phyloP scores from a whole-genome alignment of 1,284 basidiomycete genomes.

The Ganoderma resinaceum region DNA sequence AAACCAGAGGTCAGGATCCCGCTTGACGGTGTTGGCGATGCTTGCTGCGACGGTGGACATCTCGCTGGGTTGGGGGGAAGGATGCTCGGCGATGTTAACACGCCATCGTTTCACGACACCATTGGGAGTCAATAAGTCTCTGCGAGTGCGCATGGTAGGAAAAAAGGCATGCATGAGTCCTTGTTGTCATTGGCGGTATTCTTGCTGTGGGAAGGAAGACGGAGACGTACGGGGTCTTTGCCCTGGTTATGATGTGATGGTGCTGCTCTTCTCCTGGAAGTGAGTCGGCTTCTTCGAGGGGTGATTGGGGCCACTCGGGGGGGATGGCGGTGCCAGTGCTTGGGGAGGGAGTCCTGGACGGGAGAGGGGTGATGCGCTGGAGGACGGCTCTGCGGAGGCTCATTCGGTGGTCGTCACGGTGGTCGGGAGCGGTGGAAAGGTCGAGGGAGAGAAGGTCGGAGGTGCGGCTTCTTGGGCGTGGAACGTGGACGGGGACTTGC shows the following conservation, averaged over 20 bases:
- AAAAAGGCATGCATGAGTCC: conserved; percentile 17
- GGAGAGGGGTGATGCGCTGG: conserved; percentile 32
- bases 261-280: conserved; percentile 13
- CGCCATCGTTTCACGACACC: conserved; percentile 33
- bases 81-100: conserved; percentile 28
- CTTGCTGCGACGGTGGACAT: conserved; percentile 23
- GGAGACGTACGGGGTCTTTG: conserved; percentile 28
- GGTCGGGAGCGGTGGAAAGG: neutral
- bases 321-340: conserved; percentile 29
- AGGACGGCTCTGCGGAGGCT: conserved; percentile 34
- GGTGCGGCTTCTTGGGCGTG: neutral
- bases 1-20: conserved; percentile 36
- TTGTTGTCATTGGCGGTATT: neutral
- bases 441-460: neutral
- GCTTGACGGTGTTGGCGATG: conserved; percentile 28
- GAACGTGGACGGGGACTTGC: too few species aligned
- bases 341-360: conserved; percentile 30
- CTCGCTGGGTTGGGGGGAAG: conserved; percentile 25
- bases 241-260: conserved; percentile 19
- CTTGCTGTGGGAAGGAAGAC: neutral
- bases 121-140: conserved; percentile 28
- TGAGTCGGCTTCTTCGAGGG: conserved; percentile 24
- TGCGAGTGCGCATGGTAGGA: conserved; percentile 17
- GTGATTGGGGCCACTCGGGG: conserved; percentile 30
- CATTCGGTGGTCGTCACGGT: conserved; percentile 21